Evolutionary conservation across 2,329 filamentous ascomycete genomes (phyloP), one percentile per base, ranked within the genome.

Genomic region (Rasamsonia emersonii): DNA sequence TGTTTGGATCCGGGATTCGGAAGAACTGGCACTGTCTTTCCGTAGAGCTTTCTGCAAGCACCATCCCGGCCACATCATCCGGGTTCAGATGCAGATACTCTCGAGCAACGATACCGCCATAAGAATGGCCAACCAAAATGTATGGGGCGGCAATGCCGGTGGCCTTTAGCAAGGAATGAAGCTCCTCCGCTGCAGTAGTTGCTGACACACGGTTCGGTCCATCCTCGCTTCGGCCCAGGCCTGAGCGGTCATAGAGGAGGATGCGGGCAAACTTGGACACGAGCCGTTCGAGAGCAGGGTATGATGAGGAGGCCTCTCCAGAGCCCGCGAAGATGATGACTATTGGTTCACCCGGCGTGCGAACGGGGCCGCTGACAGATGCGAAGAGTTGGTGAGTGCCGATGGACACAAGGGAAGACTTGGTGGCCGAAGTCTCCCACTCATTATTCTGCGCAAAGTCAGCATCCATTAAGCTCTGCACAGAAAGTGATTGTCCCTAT

Each of bases 81-180:
- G 43, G 35, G 18, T 49, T 43, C 1, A 54, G 36, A 33, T 62
- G 53, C 9, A 64, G 39, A 32, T 52, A 62, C 29, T 62, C 57
- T 4, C 61, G 51, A 11, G 57, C 54, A 24, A 62, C 41, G 24
- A 62, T 53, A 1, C 46, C 59, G 5, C 61, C 61, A 30, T 60
- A 64, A 8, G 58, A 62, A 38, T 64, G 61, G 1, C 47, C 59
- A 2, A 55, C 48, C 4, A 64, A 41, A 3, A 61, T 24, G 10
- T 55, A 46, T 2, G 56, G 58, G 5, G 53, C 43, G 1, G 21
- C 5, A 1, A 58, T 35, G 1, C 39, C 18, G 8, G 39, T 42
- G 4, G 24, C 30, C n/a, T 38, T 9, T 4, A 61, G 45, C n/a
- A 58, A 42, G 15, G 18, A 35, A 24, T 47, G 46, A 15, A 62